Evolutionary conservation across 1,284 basidiomycete species (phyloP).

Genomic region (Wallemia mellicola): DNA sequence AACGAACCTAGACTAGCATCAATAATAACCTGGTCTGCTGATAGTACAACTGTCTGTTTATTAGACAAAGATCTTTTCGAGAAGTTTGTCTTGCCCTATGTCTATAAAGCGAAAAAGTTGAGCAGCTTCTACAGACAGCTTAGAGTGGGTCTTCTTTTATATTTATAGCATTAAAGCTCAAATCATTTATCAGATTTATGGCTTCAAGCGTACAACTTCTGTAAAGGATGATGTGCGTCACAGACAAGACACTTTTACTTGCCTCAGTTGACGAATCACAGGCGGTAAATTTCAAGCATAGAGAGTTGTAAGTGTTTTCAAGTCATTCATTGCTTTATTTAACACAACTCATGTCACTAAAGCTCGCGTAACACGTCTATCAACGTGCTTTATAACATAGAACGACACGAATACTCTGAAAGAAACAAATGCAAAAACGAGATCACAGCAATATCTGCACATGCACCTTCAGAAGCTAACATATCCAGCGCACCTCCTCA

Average conservation of each 20-base stretch:
- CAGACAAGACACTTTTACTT: neutral
- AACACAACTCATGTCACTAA: neutral
- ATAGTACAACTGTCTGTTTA: neutral
- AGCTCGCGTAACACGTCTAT: neutral
- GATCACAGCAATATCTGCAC: neutral
- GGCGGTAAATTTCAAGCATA: neutral
- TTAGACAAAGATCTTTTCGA: neutral
- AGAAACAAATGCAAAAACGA: neutral
- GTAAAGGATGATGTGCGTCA: neutral
- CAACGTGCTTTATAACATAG: neutral
- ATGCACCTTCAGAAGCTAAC: neutral
- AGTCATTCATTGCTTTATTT: neutral
- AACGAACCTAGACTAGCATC: neutral
- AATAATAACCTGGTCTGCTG: neutral
- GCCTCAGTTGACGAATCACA: neutral
- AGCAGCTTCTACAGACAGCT: neutral
- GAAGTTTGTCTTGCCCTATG: neutral
- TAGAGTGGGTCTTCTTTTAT: neutral
- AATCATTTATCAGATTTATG: neutral
- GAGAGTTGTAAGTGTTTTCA: neutral
- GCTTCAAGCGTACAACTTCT: neutral
- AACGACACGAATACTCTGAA: neutral
- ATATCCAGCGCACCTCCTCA: neutral
- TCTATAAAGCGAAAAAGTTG: neutral
- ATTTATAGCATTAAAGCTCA: neutral